Evolutionary conservation across 1,284 basidiomycete genomes (phyloP).

Genomic region (Microstroma glucosiphilum): DNA sequence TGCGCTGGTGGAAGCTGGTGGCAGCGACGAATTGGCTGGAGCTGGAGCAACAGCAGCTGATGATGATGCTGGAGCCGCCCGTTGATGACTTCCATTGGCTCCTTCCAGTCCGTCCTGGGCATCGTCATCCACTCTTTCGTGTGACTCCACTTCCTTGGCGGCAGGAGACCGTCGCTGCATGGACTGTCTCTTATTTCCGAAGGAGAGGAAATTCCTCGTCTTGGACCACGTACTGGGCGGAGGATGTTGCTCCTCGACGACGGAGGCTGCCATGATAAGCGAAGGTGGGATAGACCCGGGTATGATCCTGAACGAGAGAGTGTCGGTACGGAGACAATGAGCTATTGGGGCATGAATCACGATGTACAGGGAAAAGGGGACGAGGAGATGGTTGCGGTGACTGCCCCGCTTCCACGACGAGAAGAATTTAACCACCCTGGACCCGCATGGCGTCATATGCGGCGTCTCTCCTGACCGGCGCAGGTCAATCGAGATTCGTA

Average conservation of each 20-base stretch:
- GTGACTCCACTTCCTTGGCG: not conserved
- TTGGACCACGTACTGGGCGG: slow-evolving; percentile 1
- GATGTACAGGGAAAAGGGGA: too few relatives aligned
- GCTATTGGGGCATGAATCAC: too few relatives aligned
- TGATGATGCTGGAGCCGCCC: not conserved
- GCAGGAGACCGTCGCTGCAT: not conserved
- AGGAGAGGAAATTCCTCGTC: slow-evolving; percentile 1
- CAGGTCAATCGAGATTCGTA: too few relatives aligned
- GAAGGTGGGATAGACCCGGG: not conserved
- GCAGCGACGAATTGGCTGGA: not conserved
- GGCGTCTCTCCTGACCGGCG: too few relatives aligned
- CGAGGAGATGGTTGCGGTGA: too few relatives aligned
- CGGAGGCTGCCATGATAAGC: not conserved
- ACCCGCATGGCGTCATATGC: too few relatives aligned
- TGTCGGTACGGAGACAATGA: too few relatives aligned
- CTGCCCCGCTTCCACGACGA: too few relatives aligned
- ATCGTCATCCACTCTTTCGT: slow-evolving; percentile 1
- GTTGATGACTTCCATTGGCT: not conserved
- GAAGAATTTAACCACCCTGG: too few relatives aligned
- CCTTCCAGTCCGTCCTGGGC: not conserved
- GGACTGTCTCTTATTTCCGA: slow-evolving; percentile 2
- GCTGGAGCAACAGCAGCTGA: not conserved
- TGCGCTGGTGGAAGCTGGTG: not conserved
- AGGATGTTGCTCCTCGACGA: slow-evolving; percentile 1
- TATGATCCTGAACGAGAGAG: too few relatives aligned